Base-by-base conservation (phyloP, 495 filamentous ascomycete genomes). In the Podospora comata region DNA sequence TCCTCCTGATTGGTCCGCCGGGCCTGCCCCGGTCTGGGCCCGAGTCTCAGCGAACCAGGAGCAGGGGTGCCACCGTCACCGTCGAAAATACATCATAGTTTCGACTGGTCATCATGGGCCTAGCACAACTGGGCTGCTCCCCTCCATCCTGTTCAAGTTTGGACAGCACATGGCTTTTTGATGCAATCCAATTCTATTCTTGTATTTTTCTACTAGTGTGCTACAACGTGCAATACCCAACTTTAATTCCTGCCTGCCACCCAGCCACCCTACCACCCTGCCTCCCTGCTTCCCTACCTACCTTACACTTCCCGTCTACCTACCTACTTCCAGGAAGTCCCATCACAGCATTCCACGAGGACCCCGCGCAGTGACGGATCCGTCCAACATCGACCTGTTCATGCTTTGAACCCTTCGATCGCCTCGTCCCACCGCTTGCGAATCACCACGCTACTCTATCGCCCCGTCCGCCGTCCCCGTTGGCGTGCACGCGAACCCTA, bases 61-160 rank as follows among this genome's bases (percentile, higher is more conserved):
- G 61, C 68, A 71, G 71, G 71, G 71, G 66, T 69, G n/a, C 6
- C 26, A 54, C 59, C 68, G 66, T 71, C 26, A 54, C 59, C 68
- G 66, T 71, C 60, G 63, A 57, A 60, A 72, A 71, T 69, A 75
- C 71, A 75, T 75, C 73, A 73, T 72, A 64, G 58, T 60, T 64
- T 48, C 13, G 39, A 48, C 39, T 5, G 39, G 39, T 3, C 39
- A 5, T 48, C 39, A 23, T 11, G 13, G 39, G 39, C 13, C 15
- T 18, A 5, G 39, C 39, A 11, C 39, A 48, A 39, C 11, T 39
- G 34, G 34, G 6, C 5, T 39, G 34, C 6, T 23, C 23, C 23
- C 34, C 34, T 48, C 39, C 39, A 5, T 48, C 39, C 39, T 11
- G 39, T 39, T 39, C 34, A 39, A 11, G 34, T 23, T 23, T 23